Evolutionary conservation across 371 early-diverging fungal genomes (phyloP), one percentile per base, ranked within the genome.

Genomic region (Cokeromyces recurvatus): DNA sequence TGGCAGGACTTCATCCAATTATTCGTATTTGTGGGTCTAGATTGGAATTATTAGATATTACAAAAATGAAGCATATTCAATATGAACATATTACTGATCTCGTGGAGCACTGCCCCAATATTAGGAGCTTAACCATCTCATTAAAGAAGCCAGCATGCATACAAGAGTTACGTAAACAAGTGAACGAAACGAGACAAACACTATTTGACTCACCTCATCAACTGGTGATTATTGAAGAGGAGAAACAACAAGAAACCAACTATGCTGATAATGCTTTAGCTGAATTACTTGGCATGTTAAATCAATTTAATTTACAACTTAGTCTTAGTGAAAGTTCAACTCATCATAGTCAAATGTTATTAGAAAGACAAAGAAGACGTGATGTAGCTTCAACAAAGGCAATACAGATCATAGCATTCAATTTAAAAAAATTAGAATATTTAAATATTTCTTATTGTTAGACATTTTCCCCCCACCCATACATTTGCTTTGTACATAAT

Each of bases 301-400:
- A 49, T 25, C 38, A 38, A 27, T 50, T 46, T 27, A 39, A 51
- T 19, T 47, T 64, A 2, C 49, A 46, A 3, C 51, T 57, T 9
- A 36, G 29, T 4, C 32, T 64, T 24, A 48, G 61, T 8, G 32
- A 27, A 22, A n/a, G 31, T 5, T 50, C 57, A 38, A 39, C 58
- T 9, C 44, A 40, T 20, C 58, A 62, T 24, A 42, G 31, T 14
- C 49, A 23, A 9, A 10, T 20, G 4, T 22, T 58, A 6, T 23
- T 53, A 2, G 47, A 50, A 27, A 45, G 44, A 12, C 48, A 45
- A 35, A 40, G 38, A 2, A 10, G 10, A 4, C 42, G 38, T 8
- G 53, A 60, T 27, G 38, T 45, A n/a, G 59, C 62, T 3, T 52
- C 53, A n/a, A n/a, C n/a, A n/a, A n/a, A n/a, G n/a, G n/a, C n/a